Conservation (phyloP, 306 rosid species). For the Pueraria montana region DNA sequence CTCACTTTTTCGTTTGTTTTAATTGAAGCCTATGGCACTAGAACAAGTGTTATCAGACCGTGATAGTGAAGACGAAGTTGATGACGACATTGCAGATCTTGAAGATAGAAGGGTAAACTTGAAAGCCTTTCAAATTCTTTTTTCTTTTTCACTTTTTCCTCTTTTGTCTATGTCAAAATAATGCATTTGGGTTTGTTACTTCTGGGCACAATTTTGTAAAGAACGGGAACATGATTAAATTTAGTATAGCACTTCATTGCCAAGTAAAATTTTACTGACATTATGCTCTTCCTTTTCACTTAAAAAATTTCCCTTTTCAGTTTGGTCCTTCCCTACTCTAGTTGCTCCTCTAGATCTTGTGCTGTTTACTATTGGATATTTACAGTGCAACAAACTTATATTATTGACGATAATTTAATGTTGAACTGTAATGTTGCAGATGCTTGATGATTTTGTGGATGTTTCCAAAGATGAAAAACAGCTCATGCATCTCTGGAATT, state of each 20-base stretch:
- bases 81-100: slow-evolving; percentile 91
- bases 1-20: slow-evolving; percentile 16
- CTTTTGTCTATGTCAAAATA: slow-evolving; percentile 44
- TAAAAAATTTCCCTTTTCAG: not conserved
- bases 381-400: slow-evolving; percentile 18
- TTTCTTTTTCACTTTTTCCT: slow-evolving; percentile 5
- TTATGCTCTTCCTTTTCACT: slow-evolving; percentile 9
- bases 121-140: slow-evolving; percentile 19
- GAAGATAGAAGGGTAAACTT: slow-evolving; percentile 93
- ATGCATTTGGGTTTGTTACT: slow-evolving; percentile 26
- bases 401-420: slow-evolving; percentile 40
- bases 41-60: slow-evolving; percentile 89
- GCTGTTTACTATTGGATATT: slow-evolving; percentile 31
- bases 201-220: slow-evolving; percentile 34
- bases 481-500: slow-evolving; percentile 99
- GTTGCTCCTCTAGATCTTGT: slow-evolving; percentile 30
- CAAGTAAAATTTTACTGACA: slow-evolving; percentile 19
- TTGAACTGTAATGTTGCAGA: slow-evolving; percentile 65
- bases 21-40: slow-evolving; percentile 84
- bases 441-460: slow-evolving; percentile 99
- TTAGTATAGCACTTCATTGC: not conserved
- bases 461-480: slow-evolving; percentile 94
- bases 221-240: slow-evolving; percentile 12
- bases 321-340: slow-evolving; percentile 26
- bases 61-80: slow-evolving; percentile 97